Evolutionary conservation across 108 stramenopile genomes (phyloP).

Genomic region (Pseudonitzschia multistriata): DNA sequence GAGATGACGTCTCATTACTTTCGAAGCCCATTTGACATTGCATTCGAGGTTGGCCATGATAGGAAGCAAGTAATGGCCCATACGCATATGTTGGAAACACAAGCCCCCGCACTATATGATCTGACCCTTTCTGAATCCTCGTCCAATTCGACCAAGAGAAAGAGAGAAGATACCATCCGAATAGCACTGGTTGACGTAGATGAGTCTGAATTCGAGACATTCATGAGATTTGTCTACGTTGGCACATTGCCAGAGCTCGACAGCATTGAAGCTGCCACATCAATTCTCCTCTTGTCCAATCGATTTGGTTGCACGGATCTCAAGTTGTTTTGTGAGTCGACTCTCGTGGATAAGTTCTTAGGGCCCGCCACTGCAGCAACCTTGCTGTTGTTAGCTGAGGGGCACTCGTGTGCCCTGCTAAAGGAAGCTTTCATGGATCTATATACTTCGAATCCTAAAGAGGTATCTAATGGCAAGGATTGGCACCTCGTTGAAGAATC

Average conservation of each 20-base stretch:
- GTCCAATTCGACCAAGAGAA: too few species aligned
- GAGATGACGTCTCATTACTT: too few species aligned
- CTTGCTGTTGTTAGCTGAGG: background rate
- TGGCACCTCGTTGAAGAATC: background rate
- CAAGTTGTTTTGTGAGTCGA: constrained; percentile 2
- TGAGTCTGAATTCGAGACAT: background rate
- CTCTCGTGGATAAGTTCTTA: background rate
- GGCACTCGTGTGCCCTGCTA: constrained; percentile 8
- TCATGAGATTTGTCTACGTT: background rate
- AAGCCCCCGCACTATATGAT: background rate
- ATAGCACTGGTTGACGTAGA: background rate
- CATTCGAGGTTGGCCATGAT: background rate
- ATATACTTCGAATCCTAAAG: background rate
- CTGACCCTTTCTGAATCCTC: background rate
- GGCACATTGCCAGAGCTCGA: background rate
- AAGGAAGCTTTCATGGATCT: constrained; percentile 1
- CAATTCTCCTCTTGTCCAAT: background rate
- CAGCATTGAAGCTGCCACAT: background rate
- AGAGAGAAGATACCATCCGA: background rate
- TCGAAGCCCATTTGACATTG: too few species aligned
- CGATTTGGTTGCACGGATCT: constrained; percentile 6
- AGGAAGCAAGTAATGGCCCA: background rate
- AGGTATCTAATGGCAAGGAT: background rate
- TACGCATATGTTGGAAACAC: background rate
- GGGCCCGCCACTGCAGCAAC: background rate